Base-by-base conservation (phyloP, 768 basidiomycete species). In the Rhodocollybia butyracea region DNA sequence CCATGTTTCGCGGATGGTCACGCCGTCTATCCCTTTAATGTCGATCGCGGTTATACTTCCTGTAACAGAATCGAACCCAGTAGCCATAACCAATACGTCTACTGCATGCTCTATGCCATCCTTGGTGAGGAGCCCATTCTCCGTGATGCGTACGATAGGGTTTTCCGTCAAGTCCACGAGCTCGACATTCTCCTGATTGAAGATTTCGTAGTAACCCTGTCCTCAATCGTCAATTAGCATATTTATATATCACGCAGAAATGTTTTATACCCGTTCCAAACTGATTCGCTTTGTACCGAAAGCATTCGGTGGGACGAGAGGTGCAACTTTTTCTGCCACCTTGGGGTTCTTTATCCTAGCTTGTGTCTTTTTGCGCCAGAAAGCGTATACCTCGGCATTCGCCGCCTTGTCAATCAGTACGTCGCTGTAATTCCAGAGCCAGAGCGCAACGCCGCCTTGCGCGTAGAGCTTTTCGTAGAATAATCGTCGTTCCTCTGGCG, bases 1-100 rank as follows among this genome's bases (percentile, higher is more conserved):
- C 61, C 61, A 62, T 46, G 58, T 60, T 13, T 60, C 57, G 17
- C 48, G 53, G 47, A 62, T 58, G 8, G 59, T 27, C 7, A 40
- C 46, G 15, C 59, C 61, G 10, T 58, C 53, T n/a, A 54, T 58
- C n/a, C 61, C 61, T 5, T 47, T 32, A 32, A 62, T 60, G 34
- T 62, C 57, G 38, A 62, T 60, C 39, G 55, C 55, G 13, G 57
- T 54, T 17, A 60, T 57, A 12, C 54, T 48, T 15, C 59, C 59
- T 15, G 59, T 59, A n/a, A 58, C 43, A 5, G 29, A 24, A 60
- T 74, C 53, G 38, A 50, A 56, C 5, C 55, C 55, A 12, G 55
- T 56, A 27, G 47, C 55, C 46, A 56, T 38, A 11, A 50, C 55
- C 55, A 56, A 50, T 1, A 56, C 55, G 46, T 56, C 55, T 24